Percentiles rank a stretch among this genome's conserved stretches.
phyloP scores from a whole-genome alignment of 257 asterid genomes.

The Capsicum chinense region DNA sequence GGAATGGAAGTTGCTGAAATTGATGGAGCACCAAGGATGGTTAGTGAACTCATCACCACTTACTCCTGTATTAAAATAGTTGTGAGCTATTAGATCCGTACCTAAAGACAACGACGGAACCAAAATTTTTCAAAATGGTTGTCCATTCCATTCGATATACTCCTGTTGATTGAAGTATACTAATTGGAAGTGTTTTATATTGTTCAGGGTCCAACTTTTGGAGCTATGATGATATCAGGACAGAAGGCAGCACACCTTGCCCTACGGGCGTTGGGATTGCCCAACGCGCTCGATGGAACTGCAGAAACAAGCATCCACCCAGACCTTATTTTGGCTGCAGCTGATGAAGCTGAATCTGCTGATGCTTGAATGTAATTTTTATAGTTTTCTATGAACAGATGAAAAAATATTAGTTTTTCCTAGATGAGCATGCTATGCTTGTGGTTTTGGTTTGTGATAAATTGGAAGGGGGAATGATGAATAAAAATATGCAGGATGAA shows the following conservation, averaged over 20 bases:
- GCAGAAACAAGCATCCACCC: conserved; percentile 32
- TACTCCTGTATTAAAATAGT: not conserved
- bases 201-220: conserved; percentile 49
- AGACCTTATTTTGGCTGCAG: conserved; percentile 42
- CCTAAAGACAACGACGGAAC: too few species aligned
- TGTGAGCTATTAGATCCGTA: not conserved
- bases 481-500: conserved; percentile 20
- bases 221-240: conserved; percentile 60
- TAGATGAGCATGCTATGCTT: not conserved
- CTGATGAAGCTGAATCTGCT: conserved; percentile 38
- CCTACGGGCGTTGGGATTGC: conserved; percentile 36
- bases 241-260: conserved; percentile 57
- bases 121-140: too few species aligned
- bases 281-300: conserved; percentile 45
- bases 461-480: conserved; percentile 5
- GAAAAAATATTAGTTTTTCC: conserved; percentile 2
- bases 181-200: not conserved
- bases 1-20: conserved; percentile 98
- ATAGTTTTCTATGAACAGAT: not conserved
- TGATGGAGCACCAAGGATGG: conserved; percentile 96
- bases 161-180: not conserved
- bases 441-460: not conserved
- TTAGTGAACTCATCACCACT: conserved; percentile 16
- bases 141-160: too few species aligned
- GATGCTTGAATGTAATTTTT: conserved; percentile 42